These are phyloP conservation scores for Triticum turgidum DNA, from an alignment of 176 grass and related monocot species.

Conservation along the genomic window DNA sequence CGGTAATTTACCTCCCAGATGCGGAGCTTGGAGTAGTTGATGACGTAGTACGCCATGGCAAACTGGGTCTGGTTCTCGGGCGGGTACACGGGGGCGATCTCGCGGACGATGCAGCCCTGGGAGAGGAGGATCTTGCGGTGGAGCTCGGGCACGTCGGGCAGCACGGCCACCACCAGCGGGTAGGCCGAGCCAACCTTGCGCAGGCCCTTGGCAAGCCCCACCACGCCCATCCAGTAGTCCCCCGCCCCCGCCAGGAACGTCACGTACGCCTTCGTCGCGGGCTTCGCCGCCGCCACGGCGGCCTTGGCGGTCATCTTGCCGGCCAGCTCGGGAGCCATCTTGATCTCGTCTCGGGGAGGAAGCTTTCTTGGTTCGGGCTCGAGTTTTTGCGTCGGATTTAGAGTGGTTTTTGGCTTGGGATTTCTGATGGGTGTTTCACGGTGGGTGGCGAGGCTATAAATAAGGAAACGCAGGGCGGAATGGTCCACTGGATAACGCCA, in stretches of 20 bases:
- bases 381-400: background rate
- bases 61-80: slow-evolving; percentile 91
- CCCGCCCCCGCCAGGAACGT: slow-evolving; percentile 82
- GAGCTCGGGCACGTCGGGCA: slow-evolving; percentile 77
- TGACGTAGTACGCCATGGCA: slow-evolving; percentile 91
- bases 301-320: slow-evolving; percentile 38
- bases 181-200: slow-evolving; percentile 59
- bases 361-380: background rate
- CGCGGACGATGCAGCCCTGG: slow-evolving; percentile 78
- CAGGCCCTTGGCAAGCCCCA: slow-evolving; percentile 76
- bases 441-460: slow-evolving; percentile 35
- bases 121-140: slow-evolving; percentile 63
- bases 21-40: slow-evolving; percentile 98
- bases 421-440: background rate
- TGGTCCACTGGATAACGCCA: background rate
- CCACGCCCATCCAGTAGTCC: slow-evolving; percentile 83
- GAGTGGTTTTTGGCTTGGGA: slow-evolving; percentile 7
- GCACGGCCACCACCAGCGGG: slow-evolving; percentile 71
- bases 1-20: slow-evolving; percentile 69
- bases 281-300: background rate
- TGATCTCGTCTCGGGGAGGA: slow-evolving; percentile 26
- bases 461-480: slow-evolving; percentile 19
- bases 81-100: slow-evolving; percentile 83
- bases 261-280: slow-evolving; percentile 58
- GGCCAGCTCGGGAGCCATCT: slow-evolving; percentile 55